A percentile compares a stretch with the other conserved stretches of the same genome.
Evolutionary conservation across 2,329 filamentous ascomycete species (phyloP).

Genomic region (Sporothrix luriei): DNA sequence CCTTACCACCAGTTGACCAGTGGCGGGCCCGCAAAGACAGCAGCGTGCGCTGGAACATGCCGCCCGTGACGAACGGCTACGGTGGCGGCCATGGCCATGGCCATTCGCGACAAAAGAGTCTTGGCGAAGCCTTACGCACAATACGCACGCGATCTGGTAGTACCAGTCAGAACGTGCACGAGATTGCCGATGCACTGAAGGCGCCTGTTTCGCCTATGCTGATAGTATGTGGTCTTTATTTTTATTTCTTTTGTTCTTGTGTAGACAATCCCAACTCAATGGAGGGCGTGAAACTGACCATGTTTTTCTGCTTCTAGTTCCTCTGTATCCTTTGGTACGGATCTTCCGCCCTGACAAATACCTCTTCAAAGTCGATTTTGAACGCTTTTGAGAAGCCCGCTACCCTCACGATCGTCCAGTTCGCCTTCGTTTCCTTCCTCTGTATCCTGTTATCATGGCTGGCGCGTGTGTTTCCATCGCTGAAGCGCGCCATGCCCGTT

Average conservation of each 20-base stretch:
- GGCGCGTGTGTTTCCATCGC: slow-evolving; percentile 68
- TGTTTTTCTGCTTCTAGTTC: slow-evolving; percentile 53
- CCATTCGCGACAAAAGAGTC: slow-evolving; percentile 79
- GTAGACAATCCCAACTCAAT: neutral
- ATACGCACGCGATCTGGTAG: slow-evolving; percentile 81
- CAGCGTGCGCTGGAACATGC: slow-evolving; percentile 40
- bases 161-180: slow-evolving; percentile 88
- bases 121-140: slow-evolving; percentile 82
- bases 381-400: slow-evolving; percentile 88
- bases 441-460: slow-evolving; percentile 80
- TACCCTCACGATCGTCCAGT: slow-evolving; percentile 90
- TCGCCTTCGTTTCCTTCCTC: slow-evolving; percentile 86
- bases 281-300: neutral
- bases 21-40: slow-evolving; percentile 63
- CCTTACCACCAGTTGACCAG: slow-evolving; percentile 43
- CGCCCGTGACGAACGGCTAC: slow-evolving; percentile 32
- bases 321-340: slow-evolving; percentile 92
- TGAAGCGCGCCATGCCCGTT: slow-evolving; percentile 73
- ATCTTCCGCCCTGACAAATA: slow-evolving; percentile 94
- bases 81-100: slow-evolving; percentile 54
- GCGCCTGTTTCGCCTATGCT: slow-evolving; percentile 87
- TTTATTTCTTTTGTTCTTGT: neutral
- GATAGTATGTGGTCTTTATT: slow-evolving; percentile 62
- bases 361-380: slow-evolving; percentile 94
- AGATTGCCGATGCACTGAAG: slow-evolving; percentile 86